Conservation (phyloP, 495 filamentous ascomycete genomes). For the Geoglossum glabrum region DNA sequence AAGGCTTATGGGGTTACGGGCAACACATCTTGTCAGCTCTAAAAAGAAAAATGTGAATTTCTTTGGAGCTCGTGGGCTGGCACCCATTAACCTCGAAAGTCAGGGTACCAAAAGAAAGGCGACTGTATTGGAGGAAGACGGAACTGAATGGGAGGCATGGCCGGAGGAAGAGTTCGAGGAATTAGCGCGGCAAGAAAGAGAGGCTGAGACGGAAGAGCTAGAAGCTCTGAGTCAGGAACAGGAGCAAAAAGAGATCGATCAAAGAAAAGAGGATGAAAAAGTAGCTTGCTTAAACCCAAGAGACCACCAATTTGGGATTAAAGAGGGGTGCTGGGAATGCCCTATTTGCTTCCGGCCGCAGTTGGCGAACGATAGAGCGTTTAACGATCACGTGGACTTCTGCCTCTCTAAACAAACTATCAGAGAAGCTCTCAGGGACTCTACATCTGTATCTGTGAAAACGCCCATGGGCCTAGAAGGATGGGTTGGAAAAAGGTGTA, state of each 20-base stretch:
- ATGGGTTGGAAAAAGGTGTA: neutral
- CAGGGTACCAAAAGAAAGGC: conserved; percentile 5
- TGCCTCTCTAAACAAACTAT: conserved; percentile 79
- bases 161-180: conserved; percentile 51
- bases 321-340: conserved; percentile 52
- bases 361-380: conserved; percentile 47
- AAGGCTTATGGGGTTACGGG: conserved; percentile 71
- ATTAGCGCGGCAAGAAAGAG: conserved; percentile 38
- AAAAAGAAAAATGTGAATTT: conserved; percentile 60
- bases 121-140: conserved; percentile 13
- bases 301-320: conserved; percentile 9
- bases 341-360: conserved; percentile 68
- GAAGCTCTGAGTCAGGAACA: conserved; percentile 43
- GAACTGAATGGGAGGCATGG: conserved; percentile 41
- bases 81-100: neutral
- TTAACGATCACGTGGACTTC: conserved; percentile 89
- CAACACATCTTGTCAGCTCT: conserved; percentile 68
- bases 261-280: conserved; percentile 22
- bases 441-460: neutral
- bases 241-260: conserved; percentile 13
- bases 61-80: conserved; percentile 30
- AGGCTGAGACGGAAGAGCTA: conserved; percentile 41
- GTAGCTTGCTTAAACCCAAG: conserved; percentile 30
- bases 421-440: conserved; percentile 49
- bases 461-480: neutral